Evolutionary conservation across 192 early-diverging fungal species (phyloP), one percentile per base, ranked within the genome.

Genomic region (Gigaspora rosea): DNA sequence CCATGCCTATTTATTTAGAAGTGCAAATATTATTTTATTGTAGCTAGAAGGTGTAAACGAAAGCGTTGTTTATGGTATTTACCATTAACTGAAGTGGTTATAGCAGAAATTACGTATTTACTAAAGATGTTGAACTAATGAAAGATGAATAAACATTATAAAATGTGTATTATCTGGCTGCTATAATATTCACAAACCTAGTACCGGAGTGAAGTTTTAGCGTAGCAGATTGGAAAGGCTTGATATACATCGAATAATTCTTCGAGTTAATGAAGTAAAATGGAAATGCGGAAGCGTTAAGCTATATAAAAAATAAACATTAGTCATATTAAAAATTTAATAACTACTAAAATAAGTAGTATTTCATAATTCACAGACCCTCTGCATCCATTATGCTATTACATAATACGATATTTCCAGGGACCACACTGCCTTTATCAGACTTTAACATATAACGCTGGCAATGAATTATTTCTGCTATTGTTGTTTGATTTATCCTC

Each of bases 391-490:
- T 73, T 1, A 86, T 80, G 46, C 78, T 69, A 18, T 80, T 79
- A 16, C 80, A 83, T 10, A 89, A 71, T 7, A 73, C 75, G 22
- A 89, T 81, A 82, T 89, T 86, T 13, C 80, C 80, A 1, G 75
- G 20, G 15, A 85, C 81, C 8, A 89, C 78, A 41, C 62, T 62
- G 18, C 49, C 70, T 1, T 81, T 81, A 2, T 80, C 12, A 82
- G 50, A 85, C 72, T 52, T 74, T 75, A 46, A 80, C 86, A 72
- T 67, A 89, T 4, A 86, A 63, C 3, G 78, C 73, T 22, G 76
- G 77, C 0, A 76, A 62, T 8, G 65, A 77, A 15, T 75, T 64
- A 51, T 67, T 54, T 46, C 76, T 70, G 12, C 74, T 67, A 22
- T 79, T 78, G 8, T 69, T 80, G 48, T 80, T 80, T 12, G 80